phyloP scores from a whole-genome alignment of 306 rosid genomes.

The Hylodesmum podocarpum region DNA sequence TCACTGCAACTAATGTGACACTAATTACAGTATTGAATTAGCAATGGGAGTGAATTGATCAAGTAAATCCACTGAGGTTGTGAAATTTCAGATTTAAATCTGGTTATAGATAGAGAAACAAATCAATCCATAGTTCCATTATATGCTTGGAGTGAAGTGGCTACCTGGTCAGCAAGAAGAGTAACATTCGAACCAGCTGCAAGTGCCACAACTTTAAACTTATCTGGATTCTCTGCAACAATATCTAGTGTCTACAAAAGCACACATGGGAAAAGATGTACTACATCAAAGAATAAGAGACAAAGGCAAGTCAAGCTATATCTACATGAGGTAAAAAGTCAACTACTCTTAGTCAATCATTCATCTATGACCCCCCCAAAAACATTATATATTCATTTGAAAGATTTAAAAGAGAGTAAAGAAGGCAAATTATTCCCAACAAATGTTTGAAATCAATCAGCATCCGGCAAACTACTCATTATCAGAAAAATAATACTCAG shows the following conservation, averaged over 20 bases:
- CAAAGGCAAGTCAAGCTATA: conserved; percentile 10
- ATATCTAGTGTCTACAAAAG: conserved; percentile 87
- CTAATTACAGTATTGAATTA: not conserved
- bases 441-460: conserved; percentile 13
- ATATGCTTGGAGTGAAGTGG: not conserved
- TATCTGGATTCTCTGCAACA: conserved; percentile 96
- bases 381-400: not conserved
- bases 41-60: conserved; percentile 2
- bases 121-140: conserved; percentile 19
- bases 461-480: not conserved
- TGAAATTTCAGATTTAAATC: not conserved
- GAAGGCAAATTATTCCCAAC: not conserved
- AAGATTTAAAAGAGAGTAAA: not conserved
- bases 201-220: conserved; percentile 83
- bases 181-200: conserved; percentile 98
- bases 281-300: not conserved
- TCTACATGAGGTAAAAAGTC: conserved; percentile 7
- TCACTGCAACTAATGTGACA: not conserved
- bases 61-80: not conserved
- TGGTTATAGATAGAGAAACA: not conserved
- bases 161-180: conserved; percentile 97
- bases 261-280: conserved; percentile 30
- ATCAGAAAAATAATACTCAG: not conserved
- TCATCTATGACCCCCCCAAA: not conserved
- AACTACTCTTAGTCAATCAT: conserved; percentile 2